A percentile compares a stretch with the other conserved stretches of the same genome.
Conservation (phyloP, 768 basidiomycete genomes). For the Tricholoma furcatifolium region DNA sequence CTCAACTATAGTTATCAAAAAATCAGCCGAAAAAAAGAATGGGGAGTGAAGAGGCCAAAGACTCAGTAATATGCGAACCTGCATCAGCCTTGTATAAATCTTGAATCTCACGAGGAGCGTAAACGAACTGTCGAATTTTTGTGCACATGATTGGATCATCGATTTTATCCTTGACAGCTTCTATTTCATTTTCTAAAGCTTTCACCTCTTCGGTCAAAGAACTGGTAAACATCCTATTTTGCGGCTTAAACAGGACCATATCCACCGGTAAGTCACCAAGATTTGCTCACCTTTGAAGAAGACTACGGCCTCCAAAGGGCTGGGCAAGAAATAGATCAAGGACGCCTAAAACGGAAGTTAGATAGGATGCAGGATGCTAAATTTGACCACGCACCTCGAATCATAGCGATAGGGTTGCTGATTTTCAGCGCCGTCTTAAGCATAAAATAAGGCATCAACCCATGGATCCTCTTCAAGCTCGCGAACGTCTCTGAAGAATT, state of each 20-base stretch:
- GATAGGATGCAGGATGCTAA: background rate
- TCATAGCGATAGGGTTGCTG: conserved; percentile 96
- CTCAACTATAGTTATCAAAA: conserved; percentile 36
- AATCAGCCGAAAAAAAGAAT: background rate
- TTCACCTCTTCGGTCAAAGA: conserved; percentile 89
- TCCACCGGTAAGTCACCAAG: background rate
- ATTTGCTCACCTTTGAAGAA: conserved; percentile 74
- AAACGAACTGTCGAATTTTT: conserved; percentile 84
- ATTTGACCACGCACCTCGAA: conserved; percentile 55
- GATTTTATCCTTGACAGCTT: conserved; percentile 83
- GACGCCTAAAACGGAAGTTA: conserved; percentile 40
- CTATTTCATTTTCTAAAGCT: conserved; percentile 82
- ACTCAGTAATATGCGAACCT: conserved; percentile 41
- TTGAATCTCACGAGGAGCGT: conserved; percentile 87
- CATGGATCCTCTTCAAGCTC: conserved; percentile 88
- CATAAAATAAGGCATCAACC: conserved; percentile 97
- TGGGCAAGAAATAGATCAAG: conserved; percentile 95
- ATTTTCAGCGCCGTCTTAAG: conserved; percentile 89
- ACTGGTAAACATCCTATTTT: conserved; percentile 89
- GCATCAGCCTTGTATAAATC: conserved; percentile 79
- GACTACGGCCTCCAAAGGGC: conserved; percentile 91
- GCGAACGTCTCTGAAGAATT: conserved; percentile 87
- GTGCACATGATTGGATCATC: conserved; percentile 86
- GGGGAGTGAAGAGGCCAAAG: background rate
- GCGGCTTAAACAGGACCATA: background rate